phyloP scores from a whole-genome alignment of 1,284 basidiomycete species.

The Naganishia liquefaciens region DNA sequence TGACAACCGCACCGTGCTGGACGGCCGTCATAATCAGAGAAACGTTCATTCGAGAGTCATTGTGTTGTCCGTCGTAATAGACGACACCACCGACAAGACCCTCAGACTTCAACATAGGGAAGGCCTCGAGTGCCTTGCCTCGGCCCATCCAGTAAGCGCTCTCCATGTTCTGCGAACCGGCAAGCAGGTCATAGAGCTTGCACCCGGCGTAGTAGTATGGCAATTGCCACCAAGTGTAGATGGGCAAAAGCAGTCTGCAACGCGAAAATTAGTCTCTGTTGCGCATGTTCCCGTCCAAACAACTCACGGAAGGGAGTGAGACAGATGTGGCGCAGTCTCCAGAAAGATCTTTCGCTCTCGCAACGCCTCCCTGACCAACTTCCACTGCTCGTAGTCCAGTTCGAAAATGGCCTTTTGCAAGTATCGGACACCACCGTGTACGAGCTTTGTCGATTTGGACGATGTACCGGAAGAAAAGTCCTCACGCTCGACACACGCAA shows the following conservation, averaged over 20 bases:
- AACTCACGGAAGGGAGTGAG: slow-evolving; percentile 74
- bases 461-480: slow-evolving; percentile 95
- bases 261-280: slow-evolving; percentile 6
- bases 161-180: slow-evolving; percentile 97
- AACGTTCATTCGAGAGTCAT: slow-evolving; percentile 97
- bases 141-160: slow-evolving; percentile 90
- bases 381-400: slow-evolving; percentile 93
- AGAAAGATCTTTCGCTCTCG: slow-evolving; percentile 92
- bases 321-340: slow-evolving; percentile 92
- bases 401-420: slow-evolving; percentile 95
- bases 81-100: slow-evolving; percentile 92
- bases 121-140: slow-evolving; percentile 87
- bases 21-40: slow-evolving; percentile 92
- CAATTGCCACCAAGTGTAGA: slow-evolving; percentile 84
- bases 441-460: slow-evolving; percentile 95
- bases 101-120: slow-evolving; percentile 94
- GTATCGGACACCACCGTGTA: slow-evolving; percentile 96
- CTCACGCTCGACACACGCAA: slow-evolving; percentile 89
- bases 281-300: not conserved
- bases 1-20: slow-evolving; percentile 82
- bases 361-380: slow-evolving; percentile 90
- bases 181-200: slow-evolving; percentile 94
- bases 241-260: slow-evolving; percentile 50
- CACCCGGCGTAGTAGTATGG: slow-evolving; percentile 95
- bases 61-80: slow-evolving; percentile 98